Percentiles rank a stretch among this genome's conserved stretches.
Evolutionary conservation across 225 moss, liverwort and hornwort genomes (phyloP).

Genomic region (Neckera pumila): DNA sequence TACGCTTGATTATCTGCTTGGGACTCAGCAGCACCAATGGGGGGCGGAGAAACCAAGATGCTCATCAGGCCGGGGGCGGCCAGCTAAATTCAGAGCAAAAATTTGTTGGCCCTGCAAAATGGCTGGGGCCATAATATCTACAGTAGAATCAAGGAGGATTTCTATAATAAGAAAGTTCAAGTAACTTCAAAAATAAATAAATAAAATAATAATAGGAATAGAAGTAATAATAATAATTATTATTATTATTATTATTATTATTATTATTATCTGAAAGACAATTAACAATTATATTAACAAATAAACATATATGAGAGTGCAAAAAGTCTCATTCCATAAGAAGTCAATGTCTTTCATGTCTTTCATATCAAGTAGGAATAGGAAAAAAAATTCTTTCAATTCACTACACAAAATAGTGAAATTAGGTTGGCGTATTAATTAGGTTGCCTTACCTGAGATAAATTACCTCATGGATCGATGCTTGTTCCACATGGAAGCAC

Average conservation of each 20-base stretch:
- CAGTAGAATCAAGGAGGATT: not conserved
- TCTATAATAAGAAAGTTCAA: too few relatives aligned
- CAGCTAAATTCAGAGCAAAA: not conserved
- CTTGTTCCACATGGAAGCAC: too few relatives aligned
- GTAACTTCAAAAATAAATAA: not conserved
- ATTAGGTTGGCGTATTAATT: too few relatives aligned
- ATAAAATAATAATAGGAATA: too few relatives aligned
- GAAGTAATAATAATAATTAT: too few relatives aligned
- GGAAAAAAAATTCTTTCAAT: not conserved
- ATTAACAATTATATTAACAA: too few relatives aligned
- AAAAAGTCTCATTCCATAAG: not conserved
- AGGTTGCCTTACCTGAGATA: too few relatives aligned
- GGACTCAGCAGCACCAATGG: not conserved
- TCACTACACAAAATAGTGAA: too few relatives aligned
- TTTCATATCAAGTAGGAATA: accelerated
- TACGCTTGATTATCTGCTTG: not conserved
- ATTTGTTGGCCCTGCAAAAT: not conserved
- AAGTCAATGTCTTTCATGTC: not conserved
- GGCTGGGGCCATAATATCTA: too few relatives aligned
- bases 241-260: too few relatives aligned
- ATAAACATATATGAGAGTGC: not conserved
- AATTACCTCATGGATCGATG: too few relatives aligned
- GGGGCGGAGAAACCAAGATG: not conserved
- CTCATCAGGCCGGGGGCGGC: not conserved
- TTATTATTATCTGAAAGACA: too few relatives aligned